Conservation (phyloP, 805 yeast species). For the Candida manassasensis region DNA sequence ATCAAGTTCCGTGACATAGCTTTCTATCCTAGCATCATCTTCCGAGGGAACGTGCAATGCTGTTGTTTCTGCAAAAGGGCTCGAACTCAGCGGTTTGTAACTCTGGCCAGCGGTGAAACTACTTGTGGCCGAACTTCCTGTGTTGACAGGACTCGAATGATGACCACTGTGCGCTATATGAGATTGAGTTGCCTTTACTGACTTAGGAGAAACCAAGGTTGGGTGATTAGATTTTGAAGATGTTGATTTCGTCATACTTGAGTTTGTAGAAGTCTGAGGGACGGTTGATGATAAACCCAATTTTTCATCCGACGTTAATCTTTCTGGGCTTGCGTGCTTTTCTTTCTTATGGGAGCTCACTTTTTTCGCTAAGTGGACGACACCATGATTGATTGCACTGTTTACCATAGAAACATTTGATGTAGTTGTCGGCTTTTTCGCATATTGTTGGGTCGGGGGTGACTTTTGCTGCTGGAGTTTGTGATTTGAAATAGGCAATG, state of each 20-base stretch:
- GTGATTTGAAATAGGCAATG: conserved; percentile 5
- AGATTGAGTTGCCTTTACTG: not conserved
- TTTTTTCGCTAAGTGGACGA: conserved; percentile 1
- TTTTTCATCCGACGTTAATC: not conserved
- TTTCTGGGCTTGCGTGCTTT: not conserved
- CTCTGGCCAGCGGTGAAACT: not conserved
- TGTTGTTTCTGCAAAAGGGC: not conserved
- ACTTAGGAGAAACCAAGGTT: not conserved
- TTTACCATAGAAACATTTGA: conserved; percentile 3
- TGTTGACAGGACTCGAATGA: not conserved
- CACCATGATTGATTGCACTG: conserved; percentile 4
- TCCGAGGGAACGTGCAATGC: not conserved
- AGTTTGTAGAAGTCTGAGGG: not conserved
- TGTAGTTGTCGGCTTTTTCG: not conserved
- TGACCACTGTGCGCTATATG: not conserved
- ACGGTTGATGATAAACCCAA: not conserved
- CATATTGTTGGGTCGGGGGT: not conserved
- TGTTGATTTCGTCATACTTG: not conserved
- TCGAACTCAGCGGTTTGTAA: not conserved
- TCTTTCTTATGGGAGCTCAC: conserved; percentile 2
- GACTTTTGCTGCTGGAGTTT: too few relatives aligned
- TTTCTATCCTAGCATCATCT: conserved; percentile 7
- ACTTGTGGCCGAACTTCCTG: not conserved
- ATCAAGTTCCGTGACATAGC: conserved; percentile 27
- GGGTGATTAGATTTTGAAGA: not conserved